Evolutionary conservation across 306 rosid species (phyloP).

Genomic region (Pyrus betulifolia): DNA sequence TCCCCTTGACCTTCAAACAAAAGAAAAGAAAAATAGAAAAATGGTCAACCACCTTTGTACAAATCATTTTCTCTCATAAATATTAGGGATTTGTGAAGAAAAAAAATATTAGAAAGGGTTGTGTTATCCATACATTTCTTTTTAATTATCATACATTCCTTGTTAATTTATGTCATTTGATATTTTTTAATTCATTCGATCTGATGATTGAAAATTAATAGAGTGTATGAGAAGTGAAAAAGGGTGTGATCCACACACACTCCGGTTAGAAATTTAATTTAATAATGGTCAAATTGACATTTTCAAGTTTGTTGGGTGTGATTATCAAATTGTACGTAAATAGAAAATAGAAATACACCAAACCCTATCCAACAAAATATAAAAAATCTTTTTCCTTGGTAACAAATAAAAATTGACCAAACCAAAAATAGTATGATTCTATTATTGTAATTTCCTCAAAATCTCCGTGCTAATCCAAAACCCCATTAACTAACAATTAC

Average conservation of each 20-base stretch:
- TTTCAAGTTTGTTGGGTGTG: not conserved
- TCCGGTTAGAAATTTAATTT: not conserved
- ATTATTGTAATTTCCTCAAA: slow-evolving; percentile 4
- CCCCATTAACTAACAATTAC: not conserved
- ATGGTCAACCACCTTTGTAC: not conserved
- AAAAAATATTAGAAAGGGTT: not conserved
- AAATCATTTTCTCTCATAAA: too few species aligned
- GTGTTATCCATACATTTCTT: too few species aligned
- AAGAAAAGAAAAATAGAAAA: too few species aligned
- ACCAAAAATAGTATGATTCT: not conserved
- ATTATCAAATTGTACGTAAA: not conserved
- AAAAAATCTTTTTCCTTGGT: not conserved
- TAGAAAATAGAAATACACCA: not conserved
- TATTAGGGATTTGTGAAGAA: not conserved
- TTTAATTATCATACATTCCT: too few species aligned
- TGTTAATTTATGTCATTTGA: too few species aligned
- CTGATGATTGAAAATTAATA: fast-evolving
- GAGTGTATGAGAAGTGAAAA: too few species aligned
- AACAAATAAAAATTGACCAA: not conserved
- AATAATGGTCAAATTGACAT: not conserved
- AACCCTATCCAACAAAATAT: not conserved
- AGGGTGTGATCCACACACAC: too few species aligned
- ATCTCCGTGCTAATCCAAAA: slow-evolving; percentile 8
- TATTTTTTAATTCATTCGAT: too few species aligned
- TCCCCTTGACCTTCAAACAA: not conserved